Percentiles rank a stretch among this genome's conserved stretches.
phyloP scores from a whole-genome alignment of 257 asterid species.

The Craterostigma plantagineum region DNA sequence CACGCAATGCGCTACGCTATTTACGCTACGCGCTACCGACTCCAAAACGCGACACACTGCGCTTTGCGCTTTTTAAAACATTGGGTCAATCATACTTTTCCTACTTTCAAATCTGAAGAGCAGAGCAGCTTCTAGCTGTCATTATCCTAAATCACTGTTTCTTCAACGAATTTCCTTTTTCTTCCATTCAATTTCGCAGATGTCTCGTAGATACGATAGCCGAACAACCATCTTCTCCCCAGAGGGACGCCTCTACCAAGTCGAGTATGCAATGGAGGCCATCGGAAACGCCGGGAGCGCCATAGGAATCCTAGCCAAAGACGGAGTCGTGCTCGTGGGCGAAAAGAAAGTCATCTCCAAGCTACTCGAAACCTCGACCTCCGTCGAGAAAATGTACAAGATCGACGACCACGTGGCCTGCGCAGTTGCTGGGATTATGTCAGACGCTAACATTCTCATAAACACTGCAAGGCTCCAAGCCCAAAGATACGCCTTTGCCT shows the following conservation, averaged over 20 bases:
- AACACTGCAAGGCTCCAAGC: slow-evolving; percentile 58
- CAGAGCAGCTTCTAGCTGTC: no score
- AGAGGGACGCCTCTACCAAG: slow-evolving; percentile 52
- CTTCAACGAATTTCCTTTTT: background rate
- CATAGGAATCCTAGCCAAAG: slow-evolving; percentile 39
- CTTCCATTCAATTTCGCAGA: slow-evolving; percentile 8
- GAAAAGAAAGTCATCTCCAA: slow-evolving; percentile 55
- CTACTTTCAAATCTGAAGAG: no score
- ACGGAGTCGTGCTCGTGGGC: slow-evolving; percentile 48
- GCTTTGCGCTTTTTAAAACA: no score
- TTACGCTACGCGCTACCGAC: no score
- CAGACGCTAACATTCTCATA: slow-evolving; percentile 57
- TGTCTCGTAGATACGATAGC: slow-evolving; percentile 60
- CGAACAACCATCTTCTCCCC: slow-evolving; percentile 56
- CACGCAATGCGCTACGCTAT: no score
- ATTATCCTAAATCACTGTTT: no score
- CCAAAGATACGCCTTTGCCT: slow-evolving; percentile 38
- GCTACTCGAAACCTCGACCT: slow-evolving; percentile 46
- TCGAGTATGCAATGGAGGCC: slow-evolving; percentile 64
- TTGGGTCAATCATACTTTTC: no score
- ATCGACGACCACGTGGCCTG: slow-evolving; percentile 51
- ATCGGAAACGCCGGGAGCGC: slow-evolving; percentile 60
- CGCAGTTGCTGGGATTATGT: slow-evolving; percentile 66
- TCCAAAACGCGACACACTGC: no score
- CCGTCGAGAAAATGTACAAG: slow-evolving; percentile 54